phyloP scores from a whole-genome alignment of 2,329 filamentous ascomycete species.

The Chaetomiaceae sp. region DNA sequence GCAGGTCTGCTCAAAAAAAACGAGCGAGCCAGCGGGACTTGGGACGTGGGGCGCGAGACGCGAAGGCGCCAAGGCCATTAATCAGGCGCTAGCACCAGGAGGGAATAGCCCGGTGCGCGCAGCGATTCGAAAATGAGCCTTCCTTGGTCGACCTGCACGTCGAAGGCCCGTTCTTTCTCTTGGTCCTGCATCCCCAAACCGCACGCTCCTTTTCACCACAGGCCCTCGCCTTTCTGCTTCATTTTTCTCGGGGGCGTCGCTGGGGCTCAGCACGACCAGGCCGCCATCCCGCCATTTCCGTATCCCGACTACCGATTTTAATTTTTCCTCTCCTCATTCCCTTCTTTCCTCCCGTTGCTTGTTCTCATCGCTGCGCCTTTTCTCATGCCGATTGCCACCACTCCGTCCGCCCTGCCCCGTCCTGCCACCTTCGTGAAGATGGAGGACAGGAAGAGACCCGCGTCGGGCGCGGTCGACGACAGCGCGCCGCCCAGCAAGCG shows the following conservation, averaged over 20 bases:
- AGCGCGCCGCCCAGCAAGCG: constrained; percentile 86
- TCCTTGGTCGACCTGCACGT: constrained; percentile 20
- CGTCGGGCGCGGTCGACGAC: constrained; percentile 73
- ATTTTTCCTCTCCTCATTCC: constrained; percentile 5
- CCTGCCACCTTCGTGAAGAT: constrained; percentile 87
- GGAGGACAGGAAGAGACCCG: constrained; percentile 98
- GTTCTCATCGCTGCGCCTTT: constrained; percentile 37
- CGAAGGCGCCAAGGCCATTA: not conserved
- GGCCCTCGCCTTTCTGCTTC: constrained; percentile 10
- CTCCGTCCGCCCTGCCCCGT: constrained; percentile 63
- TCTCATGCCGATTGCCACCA: constrained; percentile 86
- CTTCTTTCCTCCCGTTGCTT: constrained; percentile 13
- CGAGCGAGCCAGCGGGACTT: constrained; percentile 3
- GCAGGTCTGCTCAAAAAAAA: not conserved
- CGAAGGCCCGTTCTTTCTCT: constrained; percentile 19
- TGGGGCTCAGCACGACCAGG: constrained; percentile 5
- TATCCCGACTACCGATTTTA: not conserved
- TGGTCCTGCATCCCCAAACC: constrained; percentile 17
- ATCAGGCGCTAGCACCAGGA: not conserved
- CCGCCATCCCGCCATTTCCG: constrained; percentile 5
- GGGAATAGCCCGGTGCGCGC: constrained; percentile 4
- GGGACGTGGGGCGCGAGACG: not conserved
- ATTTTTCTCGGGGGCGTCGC: constrained; percentile 7
- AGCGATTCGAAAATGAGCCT: constrained; percentile 15
- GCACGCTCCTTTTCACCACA: constrained; percentile 22